A percentile compares a stretch with the other conserved stretches of the same genome.
phyloP scores from a whole-genome alignment of 768 basidiomycete genomes.

The Obba rivulosa region DNA sequence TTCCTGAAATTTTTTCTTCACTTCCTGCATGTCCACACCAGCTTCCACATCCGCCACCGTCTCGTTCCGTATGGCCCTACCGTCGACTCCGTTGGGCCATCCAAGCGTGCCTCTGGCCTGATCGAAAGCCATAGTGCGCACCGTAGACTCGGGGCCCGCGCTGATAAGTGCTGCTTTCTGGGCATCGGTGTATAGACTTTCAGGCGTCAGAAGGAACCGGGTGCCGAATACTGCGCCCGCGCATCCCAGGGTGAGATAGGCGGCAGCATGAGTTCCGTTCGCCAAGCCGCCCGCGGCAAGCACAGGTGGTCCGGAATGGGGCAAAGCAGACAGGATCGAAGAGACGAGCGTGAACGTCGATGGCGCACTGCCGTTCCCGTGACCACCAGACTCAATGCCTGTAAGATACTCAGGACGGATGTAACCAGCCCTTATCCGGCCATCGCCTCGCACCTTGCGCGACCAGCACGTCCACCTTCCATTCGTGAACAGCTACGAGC shows the following conservation, averaged over 20 bases:
- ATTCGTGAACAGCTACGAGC: slow-evolving; percentile 48
- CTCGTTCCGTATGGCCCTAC: slow-evolving; percentile 48
- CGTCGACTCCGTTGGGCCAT: slow-evolving; percentile 32
- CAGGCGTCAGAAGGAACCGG: slow-evolving; percentile 64
- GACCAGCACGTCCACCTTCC: slow-evolving; percentile 70
- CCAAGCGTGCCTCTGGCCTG: slow-evolving; percentile 23
- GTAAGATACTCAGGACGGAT: slow-evolving; percentile 1
- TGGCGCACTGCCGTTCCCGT: slow-evolving; percentile 52
- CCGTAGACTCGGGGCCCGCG: slow-evolving; percentile 20
- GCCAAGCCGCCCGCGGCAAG: slow-evolving; percentile 77
- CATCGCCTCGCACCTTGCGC: slow-evolving; percentile 56
- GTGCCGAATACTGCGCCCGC: slow-evolving; percentile 70
- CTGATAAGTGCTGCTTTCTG: slow-evolving; percentile 30
- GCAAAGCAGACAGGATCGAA: slow-evolving; percentile 41
- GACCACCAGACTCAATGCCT: slow-evolving; percentile 83
- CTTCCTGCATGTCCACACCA: slow-evolving; percentile 37
- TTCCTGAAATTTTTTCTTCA: slow-evolving; percentile 41
- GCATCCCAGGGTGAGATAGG: slow-evolving; percentile 61
- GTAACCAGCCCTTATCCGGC: neutral
- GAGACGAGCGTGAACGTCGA: slow-evolving; percentile 60
- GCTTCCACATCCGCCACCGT: slow-evolving; percentile 54
- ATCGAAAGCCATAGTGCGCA: slow-evolving; percentile 31
- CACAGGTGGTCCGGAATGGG: slow-evolving; percentile 43
- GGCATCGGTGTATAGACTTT: slow-evolving; percentile 37
- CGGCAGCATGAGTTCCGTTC: slow-evolving; percentile 59